These are phyloP conservation scores for Trichosporon inkin DNA, from an alignment of 1,284 basidiomycete genomes.

Conservation along the genomic window DNA sequence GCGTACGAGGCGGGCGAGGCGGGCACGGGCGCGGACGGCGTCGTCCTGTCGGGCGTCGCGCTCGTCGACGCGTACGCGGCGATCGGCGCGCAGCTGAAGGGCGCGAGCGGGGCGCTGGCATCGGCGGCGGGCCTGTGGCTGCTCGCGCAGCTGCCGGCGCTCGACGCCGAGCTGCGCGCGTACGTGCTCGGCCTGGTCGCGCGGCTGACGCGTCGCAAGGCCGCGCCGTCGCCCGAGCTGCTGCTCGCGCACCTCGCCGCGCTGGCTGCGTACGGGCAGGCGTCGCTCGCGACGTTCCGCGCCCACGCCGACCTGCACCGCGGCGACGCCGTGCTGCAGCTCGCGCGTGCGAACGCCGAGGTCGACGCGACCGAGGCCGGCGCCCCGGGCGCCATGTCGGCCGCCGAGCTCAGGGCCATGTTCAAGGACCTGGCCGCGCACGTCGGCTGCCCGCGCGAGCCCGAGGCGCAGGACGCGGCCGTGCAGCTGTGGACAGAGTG, in stretches of 20 bases:
- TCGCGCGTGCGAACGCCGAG: constrained; percentile 27
- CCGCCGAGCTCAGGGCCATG: constrained; percentile 16
- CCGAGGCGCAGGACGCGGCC: constrained; percentile 22
- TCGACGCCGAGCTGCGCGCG: constrained; percentile 35
- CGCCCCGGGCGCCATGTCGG: neutral
- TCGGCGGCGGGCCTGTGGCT: constrained; percentile 27
- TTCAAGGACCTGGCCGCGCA: constrained; percentile 24
- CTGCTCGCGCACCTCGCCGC: constrained; percentile 37
- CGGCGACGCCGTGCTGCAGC: constrained; percentile 30
- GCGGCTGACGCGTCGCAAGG: constrained; percentile 27
- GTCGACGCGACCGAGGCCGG: constrained; percentile 1
- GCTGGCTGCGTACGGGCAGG: constrained; percentile 12
- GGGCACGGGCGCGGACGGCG: constrained; percentile 15
- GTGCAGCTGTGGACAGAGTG: constrained; percentile 30
- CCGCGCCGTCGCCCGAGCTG: constrained; percentile 36
- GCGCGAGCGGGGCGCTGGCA: constrained; percentile 30
- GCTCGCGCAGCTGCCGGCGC: constrained; percentile 28
- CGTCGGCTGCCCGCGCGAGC: constrained; percentile 17
- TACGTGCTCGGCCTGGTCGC: constrained; percentile 26
- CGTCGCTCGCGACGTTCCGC: constrained; percentile 20
- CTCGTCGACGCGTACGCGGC: constrained; percentile 40
- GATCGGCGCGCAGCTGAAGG: constrained; percentile 28
- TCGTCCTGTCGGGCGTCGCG: constrained; percentile 28
- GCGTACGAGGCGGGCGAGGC: constrained; percentile 36
- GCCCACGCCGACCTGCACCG: constrained; percentile 36